Evolutionary conservation across 768 basidiomycete genomes (phyloP).

Genomic region (Calocybe cyanea): DNA sequence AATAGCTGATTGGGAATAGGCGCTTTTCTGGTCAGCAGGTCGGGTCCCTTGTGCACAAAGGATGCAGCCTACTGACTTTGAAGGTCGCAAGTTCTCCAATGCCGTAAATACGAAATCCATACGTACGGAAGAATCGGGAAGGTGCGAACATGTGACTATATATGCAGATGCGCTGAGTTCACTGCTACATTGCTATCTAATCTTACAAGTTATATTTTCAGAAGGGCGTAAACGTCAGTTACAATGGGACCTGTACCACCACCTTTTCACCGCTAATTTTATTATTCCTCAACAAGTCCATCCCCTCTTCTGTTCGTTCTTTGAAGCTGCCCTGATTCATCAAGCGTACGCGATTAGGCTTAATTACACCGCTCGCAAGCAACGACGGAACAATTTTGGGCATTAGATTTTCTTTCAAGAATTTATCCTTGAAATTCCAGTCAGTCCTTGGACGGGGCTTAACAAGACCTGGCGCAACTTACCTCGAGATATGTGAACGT

Average conservation of each 20-base stretch:
- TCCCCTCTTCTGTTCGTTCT: conserved; percentile 36
- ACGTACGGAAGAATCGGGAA: no score
- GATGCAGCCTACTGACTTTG: no score
- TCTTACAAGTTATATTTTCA: no score
- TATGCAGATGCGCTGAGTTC: no score
- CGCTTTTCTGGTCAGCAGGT: no score
- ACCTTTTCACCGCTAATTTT: conserved; percentile 50
- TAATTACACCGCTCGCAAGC: conserved; percentile 32
- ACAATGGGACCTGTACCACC: conserved; percentile 31
- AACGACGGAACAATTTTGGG: conserved; percentile 41
- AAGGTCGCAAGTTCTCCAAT: no score
- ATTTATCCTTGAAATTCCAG: conserved; percentile 25
- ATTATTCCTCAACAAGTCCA: conserved; percentile 43
- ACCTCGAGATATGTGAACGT: conserved; percentile 40
- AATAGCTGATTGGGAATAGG: no score
- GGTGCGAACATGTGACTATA: no score
- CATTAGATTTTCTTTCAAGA: conserved; percentile 40
- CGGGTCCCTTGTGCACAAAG: no score
- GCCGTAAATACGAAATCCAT: no score
- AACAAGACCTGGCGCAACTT: conserved; percentile 10
- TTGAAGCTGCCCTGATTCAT: conserved; percentile 39
- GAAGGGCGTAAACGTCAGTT: no score
- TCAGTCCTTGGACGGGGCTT: not conserved
- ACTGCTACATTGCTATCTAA: no score
- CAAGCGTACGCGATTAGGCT: conserved; percentile 37